Conservation (phyloP, 345 rosid species). For the Salix koriyanagi region DNA sequence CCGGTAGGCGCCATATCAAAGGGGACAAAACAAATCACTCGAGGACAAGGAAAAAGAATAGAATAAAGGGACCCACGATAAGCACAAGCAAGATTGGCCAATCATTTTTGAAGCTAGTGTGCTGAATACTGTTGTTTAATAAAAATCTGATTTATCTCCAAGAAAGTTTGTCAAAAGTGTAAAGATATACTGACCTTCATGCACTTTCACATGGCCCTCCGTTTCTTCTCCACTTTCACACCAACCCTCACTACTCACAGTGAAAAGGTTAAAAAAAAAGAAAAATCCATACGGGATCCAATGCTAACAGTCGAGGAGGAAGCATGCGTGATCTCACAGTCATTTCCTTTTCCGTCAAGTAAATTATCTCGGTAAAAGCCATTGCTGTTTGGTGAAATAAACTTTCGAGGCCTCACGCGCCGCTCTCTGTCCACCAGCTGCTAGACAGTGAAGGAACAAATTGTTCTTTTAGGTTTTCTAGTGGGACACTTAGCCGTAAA, state of each 20-base stretch:
- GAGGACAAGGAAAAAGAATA: neutral
- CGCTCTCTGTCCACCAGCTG: slow-evolving; percentile 26
- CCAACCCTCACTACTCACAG: neutral
- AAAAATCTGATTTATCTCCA: neutral
- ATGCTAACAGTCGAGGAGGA: neutral
- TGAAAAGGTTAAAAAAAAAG: neutral
- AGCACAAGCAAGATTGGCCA: neutral
- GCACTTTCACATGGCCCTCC: neutral
- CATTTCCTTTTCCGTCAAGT: neutral
- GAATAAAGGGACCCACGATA: neutral
- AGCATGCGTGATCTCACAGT: slow-evolving; percentile 15
- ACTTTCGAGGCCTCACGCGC: slow-evolving; percentile 25
- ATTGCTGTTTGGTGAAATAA: neutral
- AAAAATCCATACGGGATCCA: slow-evolving; percentile 21
- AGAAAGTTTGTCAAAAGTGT: no score
- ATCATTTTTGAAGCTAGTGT: neutral
- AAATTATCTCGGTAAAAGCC: neutral
- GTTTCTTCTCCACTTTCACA: slow-evolving; percentile 1
- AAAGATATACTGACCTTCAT: neutral
- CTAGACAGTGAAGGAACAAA: slow-evolving; percentile 6
- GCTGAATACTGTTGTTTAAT: neutral
- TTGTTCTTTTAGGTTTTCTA: neutral
- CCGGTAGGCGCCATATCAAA: no score
- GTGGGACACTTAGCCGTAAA: neutral
- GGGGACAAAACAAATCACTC: neutral